These are phyloP conservation scores for Neopestalotiopsis sp. DNA, from an alignment of 2,329 filamentous ascomycete genomes.

Conservation along the genomic window DNA sequence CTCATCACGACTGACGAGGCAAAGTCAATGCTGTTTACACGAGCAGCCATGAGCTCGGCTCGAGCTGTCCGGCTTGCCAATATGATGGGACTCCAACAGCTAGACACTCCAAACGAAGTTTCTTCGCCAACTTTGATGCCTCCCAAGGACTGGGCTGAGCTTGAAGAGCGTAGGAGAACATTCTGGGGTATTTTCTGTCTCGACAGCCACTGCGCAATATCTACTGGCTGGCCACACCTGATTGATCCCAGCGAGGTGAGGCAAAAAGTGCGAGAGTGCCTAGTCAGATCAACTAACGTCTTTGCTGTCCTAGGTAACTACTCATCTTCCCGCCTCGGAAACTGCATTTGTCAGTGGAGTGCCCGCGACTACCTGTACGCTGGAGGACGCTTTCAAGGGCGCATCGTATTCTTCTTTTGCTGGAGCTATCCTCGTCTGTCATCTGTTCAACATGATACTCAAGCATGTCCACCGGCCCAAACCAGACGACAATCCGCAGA, in stretches of 20 bases:
- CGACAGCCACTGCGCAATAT: conserved; percentile 85
- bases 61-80: conserved; percentile 72
- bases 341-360: conserved; percentile 73
- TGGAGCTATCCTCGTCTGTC: conserved; percentile 74
- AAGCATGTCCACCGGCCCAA: conserved; percentile 78
- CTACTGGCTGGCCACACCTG: conserved; percentile 87
- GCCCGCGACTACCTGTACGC: conserved; percentile 64
- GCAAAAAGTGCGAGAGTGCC: neutral
- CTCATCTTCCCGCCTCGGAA: conserved; percentile 80
- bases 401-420: conserved; percentile 72
- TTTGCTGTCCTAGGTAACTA: conserved; percentile 61
- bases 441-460: conserved; percentile 81
- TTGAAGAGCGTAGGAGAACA: conserved; percentile 79
- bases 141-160: conserved; percentile 80
- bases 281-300: conserved; percentile 7
- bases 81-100: conserved; percentile 77
- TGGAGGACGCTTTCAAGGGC: conserved; percentile 69
- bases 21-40: conserved; percentile 81
- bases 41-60: conserved; percentile 83
- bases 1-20: conserved; percentile 81
- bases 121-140: conserved; percentile 74
- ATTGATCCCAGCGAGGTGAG: conserved; percentile 73
- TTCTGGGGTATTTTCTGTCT: conserved; percentile 87
- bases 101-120: conserved; percentile 33
- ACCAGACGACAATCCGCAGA: conserved; percentile 72